Evolutionary conservation across 2,329 filamentous ascomycete genomes (phyloP).

Genomic region (Colletotrichum caudatum): DNA sequence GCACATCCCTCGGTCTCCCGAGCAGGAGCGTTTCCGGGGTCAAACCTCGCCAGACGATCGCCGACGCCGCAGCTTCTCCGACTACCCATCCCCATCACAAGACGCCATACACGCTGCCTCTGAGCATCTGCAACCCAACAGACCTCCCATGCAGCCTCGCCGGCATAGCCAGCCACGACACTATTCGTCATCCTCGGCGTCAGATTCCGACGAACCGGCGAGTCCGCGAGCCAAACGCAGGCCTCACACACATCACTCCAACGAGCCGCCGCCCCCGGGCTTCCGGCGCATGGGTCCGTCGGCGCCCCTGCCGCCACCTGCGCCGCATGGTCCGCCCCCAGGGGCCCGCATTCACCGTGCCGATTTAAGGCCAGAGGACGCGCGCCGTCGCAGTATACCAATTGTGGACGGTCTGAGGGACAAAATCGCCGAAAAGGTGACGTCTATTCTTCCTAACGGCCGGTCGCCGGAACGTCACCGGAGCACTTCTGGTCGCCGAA

Average conservation of each 20-base stretch:
- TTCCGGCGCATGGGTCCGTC: slow-evolving; percentile 51
- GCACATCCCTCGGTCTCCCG: slow-evolving; percentile 48
- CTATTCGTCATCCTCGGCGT: slow-evolving; percentile 58
- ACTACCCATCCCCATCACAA: slow-evolving; percentile 57
- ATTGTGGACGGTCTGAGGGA: slow-evolving; percentile 57
- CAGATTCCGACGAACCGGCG: slow-evolving; percentile 49
- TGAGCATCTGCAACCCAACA: slow-evolving; percentile 53
- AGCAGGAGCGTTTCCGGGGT: slow-evolving; percentile 50
- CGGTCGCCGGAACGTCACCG: slow-evolving; percentile 52
- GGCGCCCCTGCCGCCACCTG: slow-evolving; percentile 47
- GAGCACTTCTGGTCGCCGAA: slow-evolving; percentile 49
- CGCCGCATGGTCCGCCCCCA: slow-evolving; percentile 44
- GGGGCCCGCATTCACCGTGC: slow-evolving; percentile 49
- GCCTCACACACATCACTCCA: slow-evolving; percentile 43
- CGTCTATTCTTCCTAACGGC: slow-evolving; percentile 56
- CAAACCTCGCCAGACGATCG: slow-evolving; percentile 56
- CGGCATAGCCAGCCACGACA: slow-evolving; percentile 64
- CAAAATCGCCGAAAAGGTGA: slow-evolving; percentile 59
- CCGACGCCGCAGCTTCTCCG: slow-evolving; percentile 65
- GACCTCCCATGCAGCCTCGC: slow-evolving; percentile 50
- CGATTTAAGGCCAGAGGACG: slow-evolving; percentile 53
- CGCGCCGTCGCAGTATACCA: slow-evolving; percentile 51
- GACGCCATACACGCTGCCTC: slow-evolving; percentile 45
- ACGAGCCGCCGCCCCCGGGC: slow-evolving; percentile 47
- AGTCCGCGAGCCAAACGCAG: slow-evolving; percentile 45